Evolutionary conservation across 176 grass and related monocot species (phyloP), one percentile per base, ranked within the genome.

Genomic region (Leersia perrieri): DNA sequence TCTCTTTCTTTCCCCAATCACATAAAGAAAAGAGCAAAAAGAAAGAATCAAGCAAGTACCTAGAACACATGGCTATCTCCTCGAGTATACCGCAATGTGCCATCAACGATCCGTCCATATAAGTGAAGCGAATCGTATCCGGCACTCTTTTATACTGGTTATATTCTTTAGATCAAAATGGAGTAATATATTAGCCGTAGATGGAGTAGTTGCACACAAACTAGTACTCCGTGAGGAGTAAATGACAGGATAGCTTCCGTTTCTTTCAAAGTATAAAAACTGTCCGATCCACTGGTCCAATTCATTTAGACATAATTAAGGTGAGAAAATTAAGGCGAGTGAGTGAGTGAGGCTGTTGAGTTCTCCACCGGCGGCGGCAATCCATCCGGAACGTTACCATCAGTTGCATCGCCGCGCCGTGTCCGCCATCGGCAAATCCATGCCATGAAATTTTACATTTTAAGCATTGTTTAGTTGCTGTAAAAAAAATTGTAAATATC

Each of bases 61-160:
- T 14, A 23, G 34, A 57, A 60, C 33, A 71, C 33, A 81, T 42
- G 78, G 66, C n/a, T 14, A 80, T 60, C 55, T 63, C 68, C 68
- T 63, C 38, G 68, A 25, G 66, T 26, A 81, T 40, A 44, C 70
- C 34, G 66, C 66, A 5, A 53, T 16, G 41, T 47, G 18, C 25
- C 28, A 16, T 66, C 35, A 8, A 33, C 14, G 49, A 12, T 33
- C 40, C 26, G 4, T 9, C 11, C 33, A 25, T 1, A 11, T 32
- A 33, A 26, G 42, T 12, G 11, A 11, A 58, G 25, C 3, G 30
- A 30, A 61, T 4, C 51, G 79, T 70, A 71, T 68, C 51, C 34
- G 26, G 5, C 67, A 22, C 49, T 23, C 25, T 20, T 12, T 3
- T 38, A 3, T 38, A 7, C 3, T 38, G 35, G 3, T 4, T 38